A percentile compares a stretch with the other conserved stretches of the same genome.
Conservation (phyloP, 331 rosid genomes). For the Quercus phellos region DNA sequence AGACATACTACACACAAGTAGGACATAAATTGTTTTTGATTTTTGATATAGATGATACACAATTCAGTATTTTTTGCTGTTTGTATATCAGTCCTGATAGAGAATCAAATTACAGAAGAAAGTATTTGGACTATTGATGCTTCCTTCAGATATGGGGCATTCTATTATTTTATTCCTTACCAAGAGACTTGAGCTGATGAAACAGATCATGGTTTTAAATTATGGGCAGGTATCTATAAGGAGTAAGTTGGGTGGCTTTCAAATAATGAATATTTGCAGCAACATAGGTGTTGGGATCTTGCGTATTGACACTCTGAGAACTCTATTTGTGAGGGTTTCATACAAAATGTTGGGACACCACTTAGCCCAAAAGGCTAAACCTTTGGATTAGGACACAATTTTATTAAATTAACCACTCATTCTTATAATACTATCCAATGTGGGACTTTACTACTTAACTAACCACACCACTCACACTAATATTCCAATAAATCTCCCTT, state of each 20-base stretch:
- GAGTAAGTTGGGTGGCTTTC: background rate
- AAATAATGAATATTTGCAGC: too few species aligned
- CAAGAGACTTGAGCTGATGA: background rate
- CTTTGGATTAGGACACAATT: too few species aligned
- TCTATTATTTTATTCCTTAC: background rate
- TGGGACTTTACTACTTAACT: too few species aligned
- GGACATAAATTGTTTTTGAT: background rate
- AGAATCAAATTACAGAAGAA: background rate
- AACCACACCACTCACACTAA: too few species aligned
- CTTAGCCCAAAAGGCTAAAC: too few species aligned
- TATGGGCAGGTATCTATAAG: background rate
- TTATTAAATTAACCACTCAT: too few species aligned
- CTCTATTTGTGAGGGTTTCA: too few species aligned
- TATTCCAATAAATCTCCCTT: too few species aligned
- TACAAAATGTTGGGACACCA: too few species aligned
- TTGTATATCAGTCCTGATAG: background rate
- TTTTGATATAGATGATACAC: background rate
- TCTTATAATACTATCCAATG: too few species aligned
- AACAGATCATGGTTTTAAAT: background rate
- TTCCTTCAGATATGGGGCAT: background rate
- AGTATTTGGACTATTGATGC: background rate
- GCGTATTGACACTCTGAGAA: too few species aligned
- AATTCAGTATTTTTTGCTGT: background rate
- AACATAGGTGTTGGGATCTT: too few species aligned
- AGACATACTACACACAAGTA: background rate